Evolutionary conservation across 2,329 filamentous ascomycete genomes (phyloP), one percentile per base, ranked within the genome.

Genomic region (Graphilbum fragrans): DNA sequence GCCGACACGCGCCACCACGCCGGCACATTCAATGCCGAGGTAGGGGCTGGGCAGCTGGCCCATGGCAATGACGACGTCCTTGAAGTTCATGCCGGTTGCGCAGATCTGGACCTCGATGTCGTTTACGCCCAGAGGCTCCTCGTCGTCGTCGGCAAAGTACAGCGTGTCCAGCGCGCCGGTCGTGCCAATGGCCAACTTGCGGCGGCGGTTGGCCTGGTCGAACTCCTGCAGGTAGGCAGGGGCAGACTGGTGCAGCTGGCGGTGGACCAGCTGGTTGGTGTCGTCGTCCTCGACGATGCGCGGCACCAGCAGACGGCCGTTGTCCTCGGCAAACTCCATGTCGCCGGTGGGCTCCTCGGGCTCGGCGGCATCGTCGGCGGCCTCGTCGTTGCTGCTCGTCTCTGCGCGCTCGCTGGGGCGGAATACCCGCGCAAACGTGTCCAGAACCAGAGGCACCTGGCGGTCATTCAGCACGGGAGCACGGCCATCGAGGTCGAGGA

Each of bases 71-170:
- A 66, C 57, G 45, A 73, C 69, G 27, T 59, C 59, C 46, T 65
- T 65, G 3, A 22, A 17, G 50, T 67, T 72, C 43, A 72, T 52
- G 1, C 65, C 65, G 1, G 62, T 55, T 5, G 62, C 62, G n/a
- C n/a, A n/a, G n/a, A 67, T 57, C 38, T 62, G 58, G 38, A 69
- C 58, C 48, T 68, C 64, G 5, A 68, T 48, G 27, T 66, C 55
- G n/a, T 61, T 53, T 0, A 50, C 53, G 0, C 48, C 53, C 17
- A 66, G 45, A 9, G 57, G 52, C 9, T 48, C 36, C 1, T 42
- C 23, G n/a, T 53, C 48, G 21, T 65, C 62, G 33, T 62, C 59
- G 39, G 60, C 46, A 37, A 60, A 67, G 49, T 63, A 62, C 2
- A 64, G 40, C 0, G 58, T 60, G 42, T 66, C 63, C 4, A 64